Evolutionary conservation across 2,329 filamentous ascomycete genomes (phyloP).

Genomic region (Teratosphaeria gauchensis): DNA sequence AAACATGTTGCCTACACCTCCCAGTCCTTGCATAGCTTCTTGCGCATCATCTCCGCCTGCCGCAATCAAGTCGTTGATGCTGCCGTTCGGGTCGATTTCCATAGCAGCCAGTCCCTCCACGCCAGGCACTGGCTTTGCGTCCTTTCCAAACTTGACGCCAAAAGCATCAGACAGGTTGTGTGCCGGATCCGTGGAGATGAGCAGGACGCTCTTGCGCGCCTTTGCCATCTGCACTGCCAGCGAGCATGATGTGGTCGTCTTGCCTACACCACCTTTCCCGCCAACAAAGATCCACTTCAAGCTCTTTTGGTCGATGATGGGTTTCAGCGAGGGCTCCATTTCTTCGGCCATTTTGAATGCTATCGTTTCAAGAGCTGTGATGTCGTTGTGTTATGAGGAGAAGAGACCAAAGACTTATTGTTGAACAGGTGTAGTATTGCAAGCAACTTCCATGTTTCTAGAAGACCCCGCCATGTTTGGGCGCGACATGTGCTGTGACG

Average conservation of each 20-base stretch:
- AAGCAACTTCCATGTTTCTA: not conserved
- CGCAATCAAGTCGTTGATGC: constrained; percentile 86
- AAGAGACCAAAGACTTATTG: too few relatives aligned
- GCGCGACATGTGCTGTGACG: not conserved
- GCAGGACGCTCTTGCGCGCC: constrained; percentile 86
- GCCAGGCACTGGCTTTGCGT: constrained; percentile 83
- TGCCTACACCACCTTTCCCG: constrained; percentile 95
- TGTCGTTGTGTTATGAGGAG: too few relatives aligned
- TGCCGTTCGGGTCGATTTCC: constrained; percentile 98
- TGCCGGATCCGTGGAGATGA: constrained; percentile 96
- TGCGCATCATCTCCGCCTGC: constrained; percentile 62
- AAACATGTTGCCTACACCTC: constrained; percentile 87
- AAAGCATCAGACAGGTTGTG: constrained; percentile 98
- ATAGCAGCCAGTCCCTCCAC: constrained; percentile 93
- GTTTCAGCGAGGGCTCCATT: constrained; percentile 87
- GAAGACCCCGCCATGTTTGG: not conserved
- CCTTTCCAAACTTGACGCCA: constrained; percentile 98
- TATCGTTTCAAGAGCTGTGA: not conserved
- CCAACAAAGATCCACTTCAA: constrained; percentile 99
- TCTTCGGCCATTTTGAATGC: constrained; percentile 46
- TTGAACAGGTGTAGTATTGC: not conserved
- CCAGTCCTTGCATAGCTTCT: constrained; percentile 59
- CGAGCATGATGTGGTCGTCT: constrained; percentile 98
- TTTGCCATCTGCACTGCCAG: constrained; percentile 95
- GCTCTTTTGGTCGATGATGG: constrained; percentile 87